Evolutionary conservation across 441 rosid genomes (phyloP).

Genomic region (Theobroma grandiflorum): DNA sequence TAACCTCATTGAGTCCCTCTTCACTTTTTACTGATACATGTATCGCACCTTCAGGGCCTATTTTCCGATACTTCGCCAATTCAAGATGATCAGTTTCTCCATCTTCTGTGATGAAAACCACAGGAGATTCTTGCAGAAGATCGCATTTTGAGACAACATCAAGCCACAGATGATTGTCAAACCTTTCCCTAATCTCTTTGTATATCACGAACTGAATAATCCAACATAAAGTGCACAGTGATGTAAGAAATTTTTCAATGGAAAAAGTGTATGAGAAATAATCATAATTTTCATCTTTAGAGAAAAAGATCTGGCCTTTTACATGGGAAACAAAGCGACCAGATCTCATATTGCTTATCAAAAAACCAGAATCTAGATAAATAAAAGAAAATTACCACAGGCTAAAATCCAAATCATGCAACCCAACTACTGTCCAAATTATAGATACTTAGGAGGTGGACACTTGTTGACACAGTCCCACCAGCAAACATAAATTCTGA

Average conservation of each 20-base stretch:
- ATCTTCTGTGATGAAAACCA: constrained; percentile 63
- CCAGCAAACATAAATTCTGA: constrained; percentile 9
- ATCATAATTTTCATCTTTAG: neutral
- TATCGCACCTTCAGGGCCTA: constrained; percentile 79
- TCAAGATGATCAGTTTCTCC: constrained; percentile 52
- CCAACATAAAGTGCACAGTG: neutral
- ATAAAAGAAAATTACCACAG: neutral
- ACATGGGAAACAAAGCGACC: neutral
- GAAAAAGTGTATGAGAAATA: neutral
- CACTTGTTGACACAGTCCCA: neutral
- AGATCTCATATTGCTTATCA: constrained; percentile 16
- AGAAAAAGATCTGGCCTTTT: constrained; percentile 12
- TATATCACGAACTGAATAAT: constrained; percentile 72
- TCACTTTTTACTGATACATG: constrained; percentile 73
- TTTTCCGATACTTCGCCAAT: constrained; percentile 60
- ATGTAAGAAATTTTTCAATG: neutral
- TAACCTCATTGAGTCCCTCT: constrained; percentile 77
- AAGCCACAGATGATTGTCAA: constrained; percentile 75
- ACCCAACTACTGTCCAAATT: neutral
- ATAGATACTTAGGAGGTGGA: neutral
- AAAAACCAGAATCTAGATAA: neutral
- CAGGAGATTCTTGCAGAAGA: constrained; percentile 67
- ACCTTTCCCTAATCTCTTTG: constrained; percentile 81
- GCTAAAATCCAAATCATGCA: neutral
- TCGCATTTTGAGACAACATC: constrained; percentile 94